Base-by-base conservation (phyloP, 2,329 filamentous ascomycete species). In the Pseudogymnoascus sp. region DNA sequence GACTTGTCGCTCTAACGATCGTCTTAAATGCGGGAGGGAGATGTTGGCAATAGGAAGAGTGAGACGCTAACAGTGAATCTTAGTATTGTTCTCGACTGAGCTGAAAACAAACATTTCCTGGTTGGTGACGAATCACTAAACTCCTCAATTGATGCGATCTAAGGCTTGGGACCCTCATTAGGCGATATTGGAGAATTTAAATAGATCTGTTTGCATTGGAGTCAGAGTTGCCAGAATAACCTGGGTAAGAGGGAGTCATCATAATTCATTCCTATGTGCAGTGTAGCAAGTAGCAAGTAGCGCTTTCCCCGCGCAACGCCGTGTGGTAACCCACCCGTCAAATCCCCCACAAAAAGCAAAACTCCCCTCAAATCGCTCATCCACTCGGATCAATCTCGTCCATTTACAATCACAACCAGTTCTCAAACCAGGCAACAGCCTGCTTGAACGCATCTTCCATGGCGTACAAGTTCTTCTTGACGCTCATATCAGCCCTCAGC, bases 391-490 rank as follows among this genome's bases (percentile, higher is more conserved):
- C 5, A 19, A 33, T 19, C n/a, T 8, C 19, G 28, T 1, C 15
- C 15, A 11, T 10, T 6, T 57, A 28, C 47, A 7, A 33, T 57
- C 50, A 61, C 59, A 61, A 9, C 73, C 82, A 79, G 74, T 86
- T 79, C 68, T 89, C 82, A 69, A 96, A 92, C 91, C 91, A 96
- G 60, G 79, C 74, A 61, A 92, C 80, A 35, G 90, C 90, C 79
- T 95, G 90, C 67, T 81, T 71, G 73, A 95, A 95, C 4, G 91
- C 90, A 76, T 88, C 85, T 77, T 96, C 89, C 82, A 91, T 93
- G 38, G 89, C 87, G 70, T 83, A 93, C 74, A 82, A 85, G 70
- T 83, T 74, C 53, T 78, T 67, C 73, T 81, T 82, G 67, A 86
- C 80, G 65, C 71, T 80, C 36, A 82, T 64, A 72, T 95, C 88